These are phyloP conservation scores for Albugo candida DNA, from an alignment of 352 stramenopile species.

Conservation along the genomic window DNA sequence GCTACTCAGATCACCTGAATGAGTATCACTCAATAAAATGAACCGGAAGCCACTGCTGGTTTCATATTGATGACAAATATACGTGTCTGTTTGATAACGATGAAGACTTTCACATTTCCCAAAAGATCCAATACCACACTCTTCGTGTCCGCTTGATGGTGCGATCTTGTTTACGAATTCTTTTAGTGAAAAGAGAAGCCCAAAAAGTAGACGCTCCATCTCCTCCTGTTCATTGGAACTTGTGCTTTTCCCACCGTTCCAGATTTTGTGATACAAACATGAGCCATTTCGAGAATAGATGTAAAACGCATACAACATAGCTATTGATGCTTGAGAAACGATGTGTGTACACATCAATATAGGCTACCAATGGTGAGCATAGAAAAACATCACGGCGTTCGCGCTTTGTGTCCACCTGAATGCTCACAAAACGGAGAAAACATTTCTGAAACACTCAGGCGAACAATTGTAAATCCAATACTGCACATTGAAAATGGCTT, in stretches of 20 bases:
- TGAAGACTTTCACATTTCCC: conserved; percentile 30
- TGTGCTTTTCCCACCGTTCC: conserved; percentile 39
- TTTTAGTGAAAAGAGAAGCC: conserved; percentile 84
- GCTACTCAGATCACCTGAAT: conserved; percentile 55
- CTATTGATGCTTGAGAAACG: too few species aligned
- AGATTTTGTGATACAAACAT: conserved; percentile 84
- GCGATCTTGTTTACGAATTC: conserved; percentile 72
- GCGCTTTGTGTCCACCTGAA: not conserved
- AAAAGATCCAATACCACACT: conserved; percentile 4
- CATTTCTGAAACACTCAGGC: not conserved
- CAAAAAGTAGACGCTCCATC: conserved; percentile 82
- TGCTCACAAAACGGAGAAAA: not conserved
- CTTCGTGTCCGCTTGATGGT: not conserved
- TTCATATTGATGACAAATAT: conserved; percentile 85
- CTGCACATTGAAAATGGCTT: not conserved
- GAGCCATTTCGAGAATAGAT: conserved; percentile 80
- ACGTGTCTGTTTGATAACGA: conserved; percentile 72
- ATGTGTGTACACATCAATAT: too few species aligned
- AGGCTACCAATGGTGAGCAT: too few species aligned
- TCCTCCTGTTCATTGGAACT: conserved; percentile 72
- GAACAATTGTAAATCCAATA: not conserved
- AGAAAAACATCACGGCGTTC: too few species aligned
- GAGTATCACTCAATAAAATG: conserved; percentile 82
- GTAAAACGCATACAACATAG: conserved; percentile 85
- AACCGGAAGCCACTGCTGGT: conserved; percentile 77